Evolutionary conservation across 345 rosid species (phyloP).

Genomic region (Citrus medica): DNA sequence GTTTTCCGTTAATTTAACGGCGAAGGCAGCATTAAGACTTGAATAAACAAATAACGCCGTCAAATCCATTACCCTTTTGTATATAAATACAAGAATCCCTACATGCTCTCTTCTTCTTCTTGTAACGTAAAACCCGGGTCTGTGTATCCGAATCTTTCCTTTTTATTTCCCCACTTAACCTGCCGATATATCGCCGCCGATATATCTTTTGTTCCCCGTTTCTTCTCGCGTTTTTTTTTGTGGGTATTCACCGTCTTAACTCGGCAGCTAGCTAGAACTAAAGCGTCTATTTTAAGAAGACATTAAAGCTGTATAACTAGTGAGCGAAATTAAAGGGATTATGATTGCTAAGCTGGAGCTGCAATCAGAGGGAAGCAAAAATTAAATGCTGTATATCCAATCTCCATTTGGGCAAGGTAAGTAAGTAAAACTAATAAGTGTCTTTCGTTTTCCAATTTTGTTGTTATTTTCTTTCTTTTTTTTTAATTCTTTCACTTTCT

Average conservation of each 20-base stretch:
- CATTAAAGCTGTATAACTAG: neutral
- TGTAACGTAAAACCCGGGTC: constrained; percentile 29
- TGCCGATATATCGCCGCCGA: neutral
- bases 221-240: too few relatives aligned
- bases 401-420: too few relatives aligned
- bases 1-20: constrained; percentile 54
- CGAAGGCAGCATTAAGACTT: neutral
- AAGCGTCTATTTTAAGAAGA: neutral
- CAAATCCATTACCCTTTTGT: neutral
- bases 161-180: neutral
- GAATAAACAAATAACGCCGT: constrained; percentile 36
- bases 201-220: too few relatives aligned
- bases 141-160: constrained; percentile 17
- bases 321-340: neutral
- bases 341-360: neutral
- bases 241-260: too few relatives aligned
- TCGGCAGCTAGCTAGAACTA: too few relatives aligned
- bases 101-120: neutral
- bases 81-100: constrained; percentile 34
- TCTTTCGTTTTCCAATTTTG: neutral
- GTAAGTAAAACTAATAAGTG: too few relatives aligned
- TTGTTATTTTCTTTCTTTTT: too few relatives aligned
- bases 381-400: too few relatives aligned
- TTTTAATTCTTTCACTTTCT: neutral
- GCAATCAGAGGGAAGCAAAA: too few relatives aligned